These are phyloP conservation scores for Coemansia sp. DNA, from an alignment of 192 early-diverging fungal species.

Conservation along the genomic window DNA sequence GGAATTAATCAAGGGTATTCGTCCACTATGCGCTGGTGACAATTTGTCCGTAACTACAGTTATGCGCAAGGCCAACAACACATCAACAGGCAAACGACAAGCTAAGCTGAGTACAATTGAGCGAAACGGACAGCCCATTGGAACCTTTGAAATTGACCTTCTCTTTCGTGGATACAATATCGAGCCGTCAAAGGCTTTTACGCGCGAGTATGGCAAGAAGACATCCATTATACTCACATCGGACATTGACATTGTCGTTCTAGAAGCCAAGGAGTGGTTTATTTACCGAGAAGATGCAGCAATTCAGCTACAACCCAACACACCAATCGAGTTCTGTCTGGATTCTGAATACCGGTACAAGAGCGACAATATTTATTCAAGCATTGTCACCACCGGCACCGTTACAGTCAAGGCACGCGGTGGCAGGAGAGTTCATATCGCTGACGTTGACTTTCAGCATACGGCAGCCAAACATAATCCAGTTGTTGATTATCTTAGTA, in stretches of 20 bases:
- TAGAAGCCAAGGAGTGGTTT: constrained; percentile 86
- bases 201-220: constrained; percentile 61
- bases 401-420: constrained; percentile 56
- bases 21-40: background rate
- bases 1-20: background rate
- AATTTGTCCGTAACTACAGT: background rate
- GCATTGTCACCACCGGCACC: constrained; percentile 68
- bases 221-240: constrained; percentile 64
- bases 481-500: constrained; percentile 77
- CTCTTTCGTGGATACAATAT: constrained; percentile 75
- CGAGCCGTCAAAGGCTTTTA: constrained; percentile 79
- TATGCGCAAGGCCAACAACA: background rate
- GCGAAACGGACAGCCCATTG: background rate
- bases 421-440: constrained; percentile 69
- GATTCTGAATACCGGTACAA: constrained; percentile 68
- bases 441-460: constrained; percentile 69
- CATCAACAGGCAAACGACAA: background rate
- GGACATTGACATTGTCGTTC: constrained; percentile 73
- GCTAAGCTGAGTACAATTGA: background rate
- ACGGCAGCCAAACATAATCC: constrained; percentile 68
- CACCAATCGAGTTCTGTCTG: constrained; percentile 76
- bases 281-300: constrained; percentile 12
- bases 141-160: constrained; percentile 65
- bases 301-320: constrained; percentile 51
- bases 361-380: constrained; percentile 58